Evolutionary conservation across 768 basidiomycete genomes (phyloP).

Genomic region (Rhizopogon salebrosus): DNA sequence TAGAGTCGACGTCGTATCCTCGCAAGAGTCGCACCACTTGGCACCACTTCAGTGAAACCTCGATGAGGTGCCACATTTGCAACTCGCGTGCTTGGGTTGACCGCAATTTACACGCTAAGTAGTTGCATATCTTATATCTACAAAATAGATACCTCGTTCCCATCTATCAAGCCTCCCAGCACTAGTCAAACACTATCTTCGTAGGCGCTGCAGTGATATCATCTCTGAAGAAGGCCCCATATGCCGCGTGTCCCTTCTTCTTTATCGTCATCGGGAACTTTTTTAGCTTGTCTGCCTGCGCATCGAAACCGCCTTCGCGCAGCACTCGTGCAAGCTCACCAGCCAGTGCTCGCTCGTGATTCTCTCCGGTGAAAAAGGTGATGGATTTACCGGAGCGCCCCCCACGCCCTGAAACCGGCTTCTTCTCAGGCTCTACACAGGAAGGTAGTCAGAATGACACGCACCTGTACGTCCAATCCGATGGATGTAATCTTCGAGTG

Average conservation of each 20-base stretch:
- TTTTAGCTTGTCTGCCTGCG: conserved; percentile 55
- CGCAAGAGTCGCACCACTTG: too few relatives aligned
- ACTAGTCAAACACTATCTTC: conserved; percentile 66
- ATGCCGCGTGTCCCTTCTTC: conserved; percentile 88
- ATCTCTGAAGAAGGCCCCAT: conserved; percentile 82
- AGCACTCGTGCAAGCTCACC: conserved; percentile 92
- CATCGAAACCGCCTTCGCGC: conserved; percentile 79
- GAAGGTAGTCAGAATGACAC: not conserved
- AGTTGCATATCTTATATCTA: not conserved
- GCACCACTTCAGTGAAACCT: too few relatives aligned
- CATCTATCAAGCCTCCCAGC: not conserved
- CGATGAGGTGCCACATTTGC: too few relatives aligned
- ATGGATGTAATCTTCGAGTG: conserved; percentile 90
- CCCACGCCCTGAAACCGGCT: conserved; percentile 62
- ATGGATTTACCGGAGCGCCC: conserved; percentile 87
- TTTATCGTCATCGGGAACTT: conserved; percentile 97
- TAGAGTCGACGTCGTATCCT: too few relatives aligned
- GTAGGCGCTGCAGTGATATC: conserved; percentile 57
- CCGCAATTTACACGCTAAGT: not conserved
- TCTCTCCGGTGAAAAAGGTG: conserved; percentile 94
- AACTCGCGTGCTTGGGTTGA: too few relatives aligned
- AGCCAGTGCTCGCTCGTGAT: conserved; percentile 80
- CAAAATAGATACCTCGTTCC: not conserved
- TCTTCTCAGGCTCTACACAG: not conserved
- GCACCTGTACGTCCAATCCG: conserved; percentile 85